Base-by-base conservation (phyloP, 805 yeast species). In the Komagataella pseudopastoris region DNA sequence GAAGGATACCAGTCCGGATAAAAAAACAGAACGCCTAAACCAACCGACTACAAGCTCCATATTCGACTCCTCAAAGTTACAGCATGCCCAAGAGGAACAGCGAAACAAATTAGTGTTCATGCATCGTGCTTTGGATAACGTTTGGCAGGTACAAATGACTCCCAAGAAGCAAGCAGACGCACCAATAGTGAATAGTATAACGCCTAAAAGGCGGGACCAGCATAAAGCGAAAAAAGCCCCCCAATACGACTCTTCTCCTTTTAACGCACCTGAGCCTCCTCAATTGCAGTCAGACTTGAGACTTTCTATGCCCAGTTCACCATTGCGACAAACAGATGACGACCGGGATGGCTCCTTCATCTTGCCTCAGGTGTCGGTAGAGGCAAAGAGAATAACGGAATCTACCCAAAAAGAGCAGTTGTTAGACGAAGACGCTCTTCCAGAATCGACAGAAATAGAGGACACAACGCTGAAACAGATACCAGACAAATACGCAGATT, bases 71-170 rank as follows among this genome's bases (percentile, higher is more conserved):
- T 55, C 58, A 12, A 57, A 54, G 7, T 49, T 54, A 45, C 57
- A 54, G 44, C 51, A 44, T 20, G 23, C n/a, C 45, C 44, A 46
- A 12, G 30, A 39, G 36, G 45, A 36, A 22, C 51, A 50, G 16
- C 51, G 23, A 24, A 47, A 50, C 39, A 23, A 45, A 16, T 22
- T 45, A 4, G 20, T 50, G 22, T 23, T 52, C 14, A 30, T 14
- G 55, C 65, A n/a, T 67, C 63, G 51, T 61, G 64, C 23, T 64
- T 56, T 65, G 47, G 65, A 66, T 52, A 57, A 58, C 48, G 59
- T 59, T 50, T 66, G 66, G 68, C 57, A 60, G n/a, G 49, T 66
- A 44, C 66, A 64, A 52, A 64, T 58, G 6, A 66, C 70, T 6
- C 70, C 69, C n/a, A 45, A 46, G 24, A 12, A 48, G 49, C 51